These are phyloP conservation scores for Pharnaceum exiguum DNA, from an alignment of 148 eudicot genomes.

Conservation along the genomic window DNA sequence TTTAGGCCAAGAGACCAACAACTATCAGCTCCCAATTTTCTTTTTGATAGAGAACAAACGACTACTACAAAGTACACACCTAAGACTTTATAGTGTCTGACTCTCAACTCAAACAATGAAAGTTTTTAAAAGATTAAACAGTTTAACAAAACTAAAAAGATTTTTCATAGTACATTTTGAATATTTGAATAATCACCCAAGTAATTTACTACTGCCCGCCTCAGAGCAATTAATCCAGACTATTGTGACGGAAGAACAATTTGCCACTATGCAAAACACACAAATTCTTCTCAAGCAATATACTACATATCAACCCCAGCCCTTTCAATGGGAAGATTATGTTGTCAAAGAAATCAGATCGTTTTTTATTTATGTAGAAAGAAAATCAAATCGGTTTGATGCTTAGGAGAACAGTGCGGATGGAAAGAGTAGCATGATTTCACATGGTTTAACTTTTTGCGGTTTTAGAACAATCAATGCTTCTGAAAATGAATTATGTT, in stretches of 20 bases:
- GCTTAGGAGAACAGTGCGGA: background rate
- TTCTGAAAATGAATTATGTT: background rate
- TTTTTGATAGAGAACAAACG: no score
- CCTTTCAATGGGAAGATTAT: background rate
- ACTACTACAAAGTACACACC: no score
- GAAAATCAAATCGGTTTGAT: background rate
- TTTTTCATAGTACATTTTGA: no score
- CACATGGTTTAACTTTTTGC: background rate
- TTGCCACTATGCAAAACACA: background rate
- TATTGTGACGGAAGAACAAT: background rate
- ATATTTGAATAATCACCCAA: no score
- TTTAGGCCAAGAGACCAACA: no score
- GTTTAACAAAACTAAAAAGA: no score
- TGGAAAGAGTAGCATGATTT: background rate
- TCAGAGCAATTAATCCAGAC: no score
- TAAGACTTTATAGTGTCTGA: no score
- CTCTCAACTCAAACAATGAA: no score
- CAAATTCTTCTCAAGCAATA: background rate
- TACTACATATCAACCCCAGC: background rate
- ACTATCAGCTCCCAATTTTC: no score
- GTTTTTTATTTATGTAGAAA: background rate
- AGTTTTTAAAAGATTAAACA: no score
- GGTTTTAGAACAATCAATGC: background rate
- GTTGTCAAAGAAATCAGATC: background rate
- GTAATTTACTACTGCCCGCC: no score